phyloP scores from a whole-genome alignment of 1,284 basidiomycete genomes.

The Cystobasidium pallidum region DNA sequence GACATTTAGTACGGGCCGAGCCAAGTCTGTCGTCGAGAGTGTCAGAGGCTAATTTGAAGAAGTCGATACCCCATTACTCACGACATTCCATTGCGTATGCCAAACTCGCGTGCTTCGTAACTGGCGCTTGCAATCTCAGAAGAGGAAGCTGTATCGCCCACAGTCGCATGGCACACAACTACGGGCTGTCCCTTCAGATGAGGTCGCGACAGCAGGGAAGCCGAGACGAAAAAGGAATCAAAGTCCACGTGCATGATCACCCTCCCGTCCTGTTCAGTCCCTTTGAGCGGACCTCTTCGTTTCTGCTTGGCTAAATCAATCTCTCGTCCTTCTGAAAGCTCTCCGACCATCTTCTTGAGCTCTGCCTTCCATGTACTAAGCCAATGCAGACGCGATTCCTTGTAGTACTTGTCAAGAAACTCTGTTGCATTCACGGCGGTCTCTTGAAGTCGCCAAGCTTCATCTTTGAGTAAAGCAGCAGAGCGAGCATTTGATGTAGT shows the following conservation, averaged over 20 bases:
- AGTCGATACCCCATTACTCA: slow-evolving; percentile 54
- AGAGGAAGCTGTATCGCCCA: slow-evolving; percentile 64
- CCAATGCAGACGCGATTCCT: slow-evolving; percentile 88
- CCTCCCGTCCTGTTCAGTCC: slow-evolving; percentile 60
- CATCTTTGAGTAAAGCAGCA: slow-evolving; percentile 65
- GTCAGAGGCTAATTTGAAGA: neutral
- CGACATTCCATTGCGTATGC: slow-evolving; percentile 94
- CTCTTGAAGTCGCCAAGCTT: slow-evolving; percentile 80
- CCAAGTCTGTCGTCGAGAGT: slow-evolving; percentile 64
- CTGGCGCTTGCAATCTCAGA: slow-evolving; percentile 93
- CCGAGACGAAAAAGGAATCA: slow-evolving; percentile 95
- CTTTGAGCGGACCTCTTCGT: slow-evolving; percentile 61
- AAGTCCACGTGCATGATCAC: slow-evolving; percentile 95
- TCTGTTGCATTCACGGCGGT: slow-evolving; percentile 74
- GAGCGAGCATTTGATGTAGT: slow-evolving; percentile 44
- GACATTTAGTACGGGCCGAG: slow-evolving; percentile 78
- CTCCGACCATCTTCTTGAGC: slow-evolving; percentile 75
- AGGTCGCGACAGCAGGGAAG: slow-evolving; percentile 75
- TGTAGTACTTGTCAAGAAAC: slow-evolving; percentile 88
- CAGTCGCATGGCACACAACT: slow-evolving; percentile 89
- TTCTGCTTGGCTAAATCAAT: slow-evolving; percentile 56
- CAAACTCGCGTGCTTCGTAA: slow-evolving; percentile 86
- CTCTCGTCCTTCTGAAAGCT: slow-evolving; percentile 67
- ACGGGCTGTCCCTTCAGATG: slow-evolving; percentile 81
- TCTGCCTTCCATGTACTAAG: slow-evolving; percentile 91